Evolutionary conservation across 345 rosid species (phyloP).

Genomic region (Gossypium arboreum): DNA sequence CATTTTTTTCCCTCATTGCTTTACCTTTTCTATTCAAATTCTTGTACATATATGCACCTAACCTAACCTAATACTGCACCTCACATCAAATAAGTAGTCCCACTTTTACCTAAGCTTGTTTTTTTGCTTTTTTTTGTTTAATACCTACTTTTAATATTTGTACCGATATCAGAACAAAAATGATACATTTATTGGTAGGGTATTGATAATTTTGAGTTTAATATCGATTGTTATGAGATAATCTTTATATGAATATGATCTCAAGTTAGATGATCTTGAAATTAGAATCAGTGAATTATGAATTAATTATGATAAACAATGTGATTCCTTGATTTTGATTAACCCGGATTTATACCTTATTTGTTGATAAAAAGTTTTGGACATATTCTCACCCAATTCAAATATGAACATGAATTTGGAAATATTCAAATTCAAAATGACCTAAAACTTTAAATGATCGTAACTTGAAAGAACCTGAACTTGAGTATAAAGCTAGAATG

Average conservation of each 20-base stretch:
- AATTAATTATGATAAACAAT: background rate
- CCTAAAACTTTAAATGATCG: no score
- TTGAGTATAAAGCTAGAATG: no score
- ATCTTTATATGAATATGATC: background rate
- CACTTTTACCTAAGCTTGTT: background rate
- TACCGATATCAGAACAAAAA: no score
- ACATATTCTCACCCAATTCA: no score
- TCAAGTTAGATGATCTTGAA: background rate
- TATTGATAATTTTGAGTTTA: background rate
- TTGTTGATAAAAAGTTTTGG: no score
- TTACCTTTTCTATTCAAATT: constrained; percentile 9
- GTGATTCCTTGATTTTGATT: background rate
- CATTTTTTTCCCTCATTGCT: background rate
- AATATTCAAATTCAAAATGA: no score
- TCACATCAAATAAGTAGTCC: background rate
- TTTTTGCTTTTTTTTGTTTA: no score
- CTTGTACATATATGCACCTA: background rate
- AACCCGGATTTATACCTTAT: no score
- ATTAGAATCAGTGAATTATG: background rate
- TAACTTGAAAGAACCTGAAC: no score
- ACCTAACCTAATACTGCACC: background rate
- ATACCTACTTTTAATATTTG: no score
- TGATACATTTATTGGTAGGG: no score
- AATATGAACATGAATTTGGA: no score
- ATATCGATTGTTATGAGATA: background rate